Percentiles rank a stretch among this genome's conserved stretches.
These are phyloP conservation scores for Aethionema arabicum DNA, from an alignment of 345 rosid genomes.

Conservation along the genomic window DNA sequence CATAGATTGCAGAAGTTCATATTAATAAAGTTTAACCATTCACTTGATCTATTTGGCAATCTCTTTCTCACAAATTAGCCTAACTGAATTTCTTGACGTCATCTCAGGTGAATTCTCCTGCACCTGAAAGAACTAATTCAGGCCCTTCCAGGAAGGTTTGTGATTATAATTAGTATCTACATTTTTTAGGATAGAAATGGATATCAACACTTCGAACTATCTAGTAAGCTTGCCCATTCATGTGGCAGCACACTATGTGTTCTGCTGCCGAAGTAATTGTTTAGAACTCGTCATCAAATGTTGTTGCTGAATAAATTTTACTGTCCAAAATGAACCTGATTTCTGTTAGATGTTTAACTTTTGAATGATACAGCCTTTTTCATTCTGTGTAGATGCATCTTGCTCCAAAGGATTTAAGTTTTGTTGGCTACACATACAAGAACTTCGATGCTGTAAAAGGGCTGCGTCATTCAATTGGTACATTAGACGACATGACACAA, in stretches of 20 bases:
- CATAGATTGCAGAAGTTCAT: not conserved
- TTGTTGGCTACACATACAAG: slow-evolving; percentile 96
- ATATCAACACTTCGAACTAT: not conserved
- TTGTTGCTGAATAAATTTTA: not conserved
- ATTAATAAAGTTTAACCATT: slow-evolving; percentile 14
- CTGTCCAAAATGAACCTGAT: slow-evolving; percentile 2
- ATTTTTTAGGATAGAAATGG: slow-evolving; percentile 7
- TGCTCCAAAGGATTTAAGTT: slow-evolving; percentile 88
- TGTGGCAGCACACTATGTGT: not conserved
- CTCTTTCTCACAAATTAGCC: not conserved
- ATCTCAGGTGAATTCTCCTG: slow-evolving; percentile 70
- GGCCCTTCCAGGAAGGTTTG: slow-evolving; percentile 89
- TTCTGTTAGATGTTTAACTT: slow-evolving; percentile 1
- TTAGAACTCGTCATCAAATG: slow-evolving; percentile 17
- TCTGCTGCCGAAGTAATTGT: slow-evolving; percentile 13
- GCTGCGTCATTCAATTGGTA: slow-evolving; percentile 61
- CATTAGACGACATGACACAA: slow-evolving; percentile 20
- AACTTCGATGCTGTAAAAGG: slow-evolving; percentile 95
- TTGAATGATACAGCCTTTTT: slow-evolving; percentile 18
- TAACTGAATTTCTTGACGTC: slow-evolving; percentile 21
- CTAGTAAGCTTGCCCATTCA: not conserved
- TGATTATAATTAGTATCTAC: slow-evolving; percentile 22
- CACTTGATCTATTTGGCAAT: slow-evolving; percentile 1
- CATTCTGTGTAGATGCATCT: slow-evolving; percentile 59
- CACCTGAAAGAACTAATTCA: slow-evolving; percentile 63